Evolutionary conservation across 2,329 filamentous ascomycete genomes (phyloP).

Genomic region (Sporothrix phasma): DNA sequence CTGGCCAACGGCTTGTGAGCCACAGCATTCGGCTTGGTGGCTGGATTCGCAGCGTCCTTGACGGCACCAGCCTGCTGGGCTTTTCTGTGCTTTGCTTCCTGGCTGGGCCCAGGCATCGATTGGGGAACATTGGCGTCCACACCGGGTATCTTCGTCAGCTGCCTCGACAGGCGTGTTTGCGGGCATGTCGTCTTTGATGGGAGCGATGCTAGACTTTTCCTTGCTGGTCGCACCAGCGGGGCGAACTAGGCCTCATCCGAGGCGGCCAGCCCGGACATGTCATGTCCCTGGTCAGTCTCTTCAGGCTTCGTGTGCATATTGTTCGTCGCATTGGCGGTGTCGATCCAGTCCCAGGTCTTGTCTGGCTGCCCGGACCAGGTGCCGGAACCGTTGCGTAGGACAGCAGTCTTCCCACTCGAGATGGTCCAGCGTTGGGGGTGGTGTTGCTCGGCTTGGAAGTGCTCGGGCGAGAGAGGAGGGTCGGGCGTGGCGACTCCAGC

Average conservation of each 20-base stretch:
- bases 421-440: slow-evolving; percentile 2
- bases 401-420: not conserved
- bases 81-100: too few relatives aligned
- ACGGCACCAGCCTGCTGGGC: too few relatives aligned
- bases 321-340: not conserved
- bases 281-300: too few relatives aligned
- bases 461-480: not conserved
- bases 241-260: not conserved
- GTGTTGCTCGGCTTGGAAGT: not conserved
- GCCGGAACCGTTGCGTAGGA: not conserved
- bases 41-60: not conserved
- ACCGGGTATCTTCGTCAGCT: not conserved
- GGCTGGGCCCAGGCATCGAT: too few relatives aligned
- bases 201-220: not conserved
- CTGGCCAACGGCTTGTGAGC: not conserved
- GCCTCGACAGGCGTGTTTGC: not conserved
- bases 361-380: not conserved
- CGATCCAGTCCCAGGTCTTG: not conserved
- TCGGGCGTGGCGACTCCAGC: too few relatives aligned
- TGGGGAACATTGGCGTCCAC: not conserved
- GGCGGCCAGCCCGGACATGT: not conserved
- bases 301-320: too few relatives aligned
- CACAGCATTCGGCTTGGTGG: not conserved
- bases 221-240: not conserved
- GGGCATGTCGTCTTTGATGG: not conserved